Evolutionary conservation across 257 asterid species (phyloP).

Genomic region (Solanum gracilifrons): DNA sequence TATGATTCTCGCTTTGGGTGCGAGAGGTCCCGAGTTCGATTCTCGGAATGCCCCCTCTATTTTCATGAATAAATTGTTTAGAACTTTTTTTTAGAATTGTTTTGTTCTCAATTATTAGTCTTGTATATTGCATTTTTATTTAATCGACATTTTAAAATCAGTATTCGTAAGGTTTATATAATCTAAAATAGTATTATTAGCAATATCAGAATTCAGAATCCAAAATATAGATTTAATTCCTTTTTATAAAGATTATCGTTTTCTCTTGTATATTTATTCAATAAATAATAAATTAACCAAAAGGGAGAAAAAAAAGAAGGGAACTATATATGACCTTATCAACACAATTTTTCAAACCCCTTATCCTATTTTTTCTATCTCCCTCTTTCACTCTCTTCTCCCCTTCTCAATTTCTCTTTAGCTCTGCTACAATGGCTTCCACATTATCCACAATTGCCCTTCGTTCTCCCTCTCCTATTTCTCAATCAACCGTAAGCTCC

Average conservation of each 20-base stretch:
- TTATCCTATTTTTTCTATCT: neutral
- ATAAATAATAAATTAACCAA: neutral
- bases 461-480: slow-evolving; percentile 24
- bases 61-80: neutral
- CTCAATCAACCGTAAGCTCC: slow-evolving; percentile 15
- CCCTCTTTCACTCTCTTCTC: neutral
- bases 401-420: neutral
- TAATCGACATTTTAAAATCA: neutral
- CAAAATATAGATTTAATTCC: neutral
- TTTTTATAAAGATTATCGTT: neutral
- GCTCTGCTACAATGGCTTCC: slow-evolving; percentile 40
- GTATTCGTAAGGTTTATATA: neutral
- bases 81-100: neutral
- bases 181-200: neutral
- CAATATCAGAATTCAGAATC: neutral
- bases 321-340: neutral
- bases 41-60: slow-evolving; percentile 70
- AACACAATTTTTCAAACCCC: neutral
- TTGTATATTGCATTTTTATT: too few relatives aligned
- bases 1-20: slow-evolving; percentile 84
- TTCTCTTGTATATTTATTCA: neutral
- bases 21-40: slow-evolving; percentile 78
- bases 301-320: neutral
- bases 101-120: neutral
- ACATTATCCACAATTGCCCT: slow-evolving; percentile 39